Percentiles rank a stretch among this genome's conserved stretches.
Evolutionary conservation across 164 flowering plant genomes (phyloP).

Genomic region (Liquidambar formosana): DNA sequence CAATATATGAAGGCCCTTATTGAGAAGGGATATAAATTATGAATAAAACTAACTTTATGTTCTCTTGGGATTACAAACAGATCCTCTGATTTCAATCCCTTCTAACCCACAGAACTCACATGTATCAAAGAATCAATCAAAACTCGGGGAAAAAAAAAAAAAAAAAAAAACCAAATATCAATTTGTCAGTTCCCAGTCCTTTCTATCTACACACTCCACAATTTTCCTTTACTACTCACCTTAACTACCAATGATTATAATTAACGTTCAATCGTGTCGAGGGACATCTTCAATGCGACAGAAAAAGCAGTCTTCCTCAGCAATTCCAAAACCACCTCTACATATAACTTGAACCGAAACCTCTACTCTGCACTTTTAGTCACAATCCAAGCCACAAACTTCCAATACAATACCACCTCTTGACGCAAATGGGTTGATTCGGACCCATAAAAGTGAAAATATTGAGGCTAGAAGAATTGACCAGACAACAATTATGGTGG

Average conservation of each 20-base stretch:
- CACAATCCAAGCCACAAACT: slow-evolving; percentile 70
- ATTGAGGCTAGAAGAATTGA: slow-evolving; percentile 70
- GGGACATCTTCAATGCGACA: slow-evolving; percentile 2
- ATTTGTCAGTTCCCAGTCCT: slow-evolving; percentile 12
- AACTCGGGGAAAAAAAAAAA: slow-evolving; percentile 4
- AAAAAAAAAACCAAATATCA: slow-evolving; percentile 14
- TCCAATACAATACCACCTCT: slow-evolving; percentile 55
- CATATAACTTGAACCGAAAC: slow-evolving; percentile 2
- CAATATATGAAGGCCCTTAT: slow-evolving; percentile 15
- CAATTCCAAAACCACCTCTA: slow-evolving; percentile 9
- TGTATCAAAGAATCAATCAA: slow-evolving; percentile 34
- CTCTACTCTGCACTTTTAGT: slow-evolving; percentile 23
- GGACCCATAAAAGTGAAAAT: slow-evolving; percentile 69
- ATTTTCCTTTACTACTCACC: not conserved
- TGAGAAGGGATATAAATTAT: slow-evolving; percentile 26
- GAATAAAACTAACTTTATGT: slow-evolving; percentile 11
- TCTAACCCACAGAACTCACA: slow-evolving; percentile 24
- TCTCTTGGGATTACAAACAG: slow-evolving; percentile 25
- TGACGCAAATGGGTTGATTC: slow-evolving; percentile 59
- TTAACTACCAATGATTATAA: not conserved
- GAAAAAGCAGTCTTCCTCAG: slow-evolving; percentile 14
- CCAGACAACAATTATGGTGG: slow-evolving; percentile 75
- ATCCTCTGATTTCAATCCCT: slow-evolving; percentile 16
- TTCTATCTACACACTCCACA: slow-evolving; percentile 27
- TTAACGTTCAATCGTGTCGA: not conserved